phyloP scores from a whole-genome alignment of 164 flowering plant species.

The Nymphaea colorata region DNA sequence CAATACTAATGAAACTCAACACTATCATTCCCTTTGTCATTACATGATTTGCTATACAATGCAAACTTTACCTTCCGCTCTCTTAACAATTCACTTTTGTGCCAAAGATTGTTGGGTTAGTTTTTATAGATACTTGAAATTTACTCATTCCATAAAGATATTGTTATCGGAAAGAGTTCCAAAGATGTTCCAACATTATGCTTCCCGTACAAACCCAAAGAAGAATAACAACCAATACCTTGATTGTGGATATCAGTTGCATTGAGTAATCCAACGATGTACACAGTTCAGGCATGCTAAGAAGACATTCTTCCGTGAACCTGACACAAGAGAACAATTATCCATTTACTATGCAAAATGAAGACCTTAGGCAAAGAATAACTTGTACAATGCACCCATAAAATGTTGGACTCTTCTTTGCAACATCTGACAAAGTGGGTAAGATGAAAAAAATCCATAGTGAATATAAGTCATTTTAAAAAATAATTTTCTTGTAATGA shows the following conservation, averaged over 20 bases:
- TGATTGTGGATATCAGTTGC: neutral
- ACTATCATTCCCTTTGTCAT: too few species aligned
- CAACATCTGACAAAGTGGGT: conserved; percentile 77
- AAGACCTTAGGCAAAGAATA: conserved; percentile 75
- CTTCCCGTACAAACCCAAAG: neutral
- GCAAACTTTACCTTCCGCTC: neutral
- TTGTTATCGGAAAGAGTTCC: neutral
- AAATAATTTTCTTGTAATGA: neutral
- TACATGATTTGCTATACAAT: too few species aligned
- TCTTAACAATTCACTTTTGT: neutral
- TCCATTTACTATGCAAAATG: conserved; percentile 44
- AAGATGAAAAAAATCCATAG: neutral
- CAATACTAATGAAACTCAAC: too few species aligned
- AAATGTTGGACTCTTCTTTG: conserved; percentile 80
- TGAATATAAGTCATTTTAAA: neutral
- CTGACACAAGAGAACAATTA: conserved; percentile 40
- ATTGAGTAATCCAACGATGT: conserved; percentile 19
- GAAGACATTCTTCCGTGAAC: conserved; percentile 68
- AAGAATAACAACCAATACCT: neutral
- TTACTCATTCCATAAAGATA: neutral
- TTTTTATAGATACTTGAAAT: neutral
- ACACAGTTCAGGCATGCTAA: conserved; percentile 68
- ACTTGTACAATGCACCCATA: conserved; percentile 95
- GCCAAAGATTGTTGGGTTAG: neutral
- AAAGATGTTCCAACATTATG: neutral